These are phyloP conservation scores for Fragilariopsis cylindrus DNA, from an alignment of 108 stramenopile genomes.

Conservation along the genomic window DNA sequence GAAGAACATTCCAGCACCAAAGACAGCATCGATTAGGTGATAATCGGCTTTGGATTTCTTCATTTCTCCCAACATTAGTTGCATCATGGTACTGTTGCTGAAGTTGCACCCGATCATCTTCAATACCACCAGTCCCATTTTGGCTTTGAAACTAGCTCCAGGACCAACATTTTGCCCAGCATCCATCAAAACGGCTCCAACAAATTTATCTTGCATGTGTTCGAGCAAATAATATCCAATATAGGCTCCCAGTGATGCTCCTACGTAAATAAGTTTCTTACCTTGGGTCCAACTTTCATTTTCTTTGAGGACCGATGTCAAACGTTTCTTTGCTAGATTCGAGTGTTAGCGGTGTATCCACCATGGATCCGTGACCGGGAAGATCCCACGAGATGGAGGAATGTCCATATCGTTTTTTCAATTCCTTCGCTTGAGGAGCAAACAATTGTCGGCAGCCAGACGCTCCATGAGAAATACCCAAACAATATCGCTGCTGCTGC, in stretches of 20 bases:
- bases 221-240: slow-evolving; percentile 52
- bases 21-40: slow-evolving; percentile 41
- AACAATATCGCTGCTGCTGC: slow-evolving; percentile 29
- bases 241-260: slow-evolving; percentile 56
- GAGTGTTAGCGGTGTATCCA: slow-evolving; percentile 45
- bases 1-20: slow-evolving; percentile 55
- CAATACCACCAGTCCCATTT: slow-evolving; percentile 41
- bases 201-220: slow-evolving; percentile 37
- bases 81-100: slow-evolving; percentile 35
- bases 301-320: slow-evolving; percentile 32
- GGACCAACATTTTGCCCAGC: slow-evolving; percentile 69
- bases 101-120: slow-evolving; percentile 10
- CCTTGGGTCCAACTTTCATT: background rate
- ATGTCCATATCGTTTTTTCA: slow-evolving; percentile 5
- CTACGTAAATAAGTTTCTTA: slow-evolving; percentile 40
- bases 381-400: slow-evolving; percentile 39
- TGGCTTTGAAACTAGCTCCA: slow-evolving; percentile 49
- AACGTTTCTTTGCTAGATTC: slow-evolving; percentile 39
- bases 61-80: slow-evolving; percentile 36
- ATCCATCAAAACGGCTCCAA: slow-evolving; percentile 55
- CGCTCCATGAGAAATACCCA: slow-evolving; percentile 44
- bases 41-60: slow-evolving; percentile 55
- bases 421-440: slow-evolving; percentile 24
- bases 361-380: slow-evolving; percentile 54
- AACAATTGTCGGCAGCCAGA: slow-evolving; percentile 44